These are phyloP conservation scores for Arthrobotrys entomopaga DNA, from an alignment of 2,329 filamentous ascomycete genomes.

Conservation along the genomic window DNA sequence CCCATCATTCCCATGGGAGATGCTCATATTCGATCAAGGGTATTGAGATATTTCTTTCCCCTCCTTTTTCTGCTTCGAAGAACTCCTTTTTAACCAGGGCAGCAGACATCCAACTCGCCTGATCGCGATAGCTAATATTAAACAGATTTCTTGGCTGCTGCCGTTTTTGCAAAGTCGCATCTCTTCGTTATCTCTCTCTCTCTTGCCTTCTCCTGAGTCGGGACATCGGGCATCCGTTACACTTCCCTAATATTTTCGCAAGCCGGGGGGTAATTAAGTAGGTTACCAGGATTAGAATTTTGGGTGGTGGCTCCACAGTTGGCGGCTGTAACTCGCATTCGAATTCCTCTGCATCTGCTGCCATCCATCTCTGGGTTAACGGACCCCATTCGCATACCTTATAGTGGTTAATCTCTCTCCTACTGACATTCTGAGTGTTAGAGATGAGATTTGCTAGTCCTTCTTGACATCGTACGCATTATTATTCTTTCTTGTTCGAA, in stretches of 20 bases:
- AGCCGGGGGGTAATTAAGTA: too few relatives aligned
- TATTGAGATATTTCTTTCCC: not conserved
- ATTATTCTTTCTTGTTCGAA: constrained; percentile 11
- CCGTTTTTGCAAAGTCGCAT: constrained; percentile 11
- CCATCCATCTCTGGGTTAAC: constrained; percentile 4
- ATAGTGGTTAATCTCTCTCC: constrained; percentile 21
- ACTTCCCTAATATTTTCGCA: constrained; percentile 7
- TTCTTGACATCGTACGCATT: too few relatives aligned
- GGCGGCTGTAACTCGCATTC: constrained; percentile 21
- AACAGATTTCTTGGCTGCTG: not conserved
- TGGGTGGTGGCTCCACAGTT: constrained; percentile 25
- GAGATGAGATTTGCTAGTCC: constrained; percentile 41
- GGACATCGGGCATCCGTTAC: constrained; percentile 29
- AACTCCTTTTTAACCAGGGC: not conserved
- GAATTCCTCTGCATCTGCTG: constrained; percentile 7
- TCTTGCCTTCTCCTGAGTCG: constrained; percentile 24
- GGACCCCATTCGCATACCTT: not conserved
- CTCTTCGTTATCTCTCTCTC: constrained; percentile 15
- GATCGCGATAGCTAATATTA: constrained; percentile 3
- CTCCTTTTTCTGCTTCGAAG: too few relatives aligned
- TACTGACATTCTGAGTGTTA: constrained; percentile 48
- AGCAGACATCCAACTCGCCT: not conserved
- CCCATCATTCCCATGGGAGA: constrained; percentile 22
- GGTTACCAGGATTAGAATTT: constrained; percentile 5
- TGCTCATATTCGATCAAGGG: constrained; percentile 1